Conservation (phyloP, 2,329 filamentous ascomycete species). For the Botrytis fragariae region DNA sequence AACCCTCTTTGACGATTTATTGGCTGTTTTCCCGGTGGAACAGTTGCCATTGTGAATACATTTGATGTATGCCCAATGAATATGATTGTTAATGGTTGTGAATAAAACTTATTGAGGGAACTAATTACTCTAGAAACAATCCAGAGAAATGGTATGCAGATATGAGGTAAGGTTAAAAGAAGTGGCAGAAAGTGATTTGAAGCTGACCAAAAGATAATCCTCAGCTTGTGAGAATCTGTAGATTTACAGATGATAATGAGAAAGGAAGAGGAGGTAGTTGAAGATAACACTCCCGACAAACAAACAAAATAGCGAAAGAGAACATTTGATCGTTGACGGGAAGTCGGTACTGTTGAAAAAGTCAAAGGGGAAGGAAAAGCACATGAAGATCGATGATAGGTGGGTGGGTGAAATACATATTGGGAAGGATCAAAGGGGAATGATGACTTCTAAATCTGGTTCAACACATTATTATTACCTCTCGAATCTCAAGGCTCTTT, state of each 20-base stretch:
- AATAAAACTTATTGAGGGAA: constrained; percentile 6
- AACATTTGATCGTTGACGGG: not conserved
- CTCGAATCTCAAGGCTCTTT: not conserved
- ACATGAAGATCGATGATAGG: not conserved
- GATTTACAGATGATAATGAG: constrained; percentile 6
- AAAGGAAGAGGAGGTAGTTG: constrained; percentile 2
- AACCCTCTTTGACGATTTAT: constrained; percentile 7
- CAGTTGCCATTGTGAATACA: constrained; percentile 31
- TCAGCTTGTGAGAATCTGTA: constrained; percentile 11
- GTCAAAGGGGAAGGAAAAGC: constrained; percentile 4
- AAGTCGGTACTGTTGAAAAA: not conserved
- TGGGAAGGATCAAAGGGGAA: not conserved
- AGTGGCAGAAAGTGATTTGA: constrained; percentile 14
- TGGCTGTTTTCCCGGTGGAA: constrained; percentile 22
- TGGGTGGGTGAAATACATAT: not conserved
- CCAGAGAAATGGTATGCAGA: constrained; percentile 11
- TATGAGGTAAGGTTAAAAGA: constrained; percentile 13
- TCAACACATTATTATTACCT: not conserved
- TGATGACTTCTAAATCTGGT: not conserved
- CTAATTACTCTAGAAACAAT: not conserved
- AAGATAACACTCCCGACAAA: not conserved
- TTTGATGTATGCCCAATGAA: constrained; percentile 14
- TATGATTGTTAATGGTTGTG: constrained; percentile 15
- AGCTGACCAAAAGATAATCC: constrained; percentile 22
- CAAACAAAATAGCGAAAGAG: not conserved